Conservation (phyloP, 352 stramenopile genomes). For the Globisporangium megalacanthum region DNA sequence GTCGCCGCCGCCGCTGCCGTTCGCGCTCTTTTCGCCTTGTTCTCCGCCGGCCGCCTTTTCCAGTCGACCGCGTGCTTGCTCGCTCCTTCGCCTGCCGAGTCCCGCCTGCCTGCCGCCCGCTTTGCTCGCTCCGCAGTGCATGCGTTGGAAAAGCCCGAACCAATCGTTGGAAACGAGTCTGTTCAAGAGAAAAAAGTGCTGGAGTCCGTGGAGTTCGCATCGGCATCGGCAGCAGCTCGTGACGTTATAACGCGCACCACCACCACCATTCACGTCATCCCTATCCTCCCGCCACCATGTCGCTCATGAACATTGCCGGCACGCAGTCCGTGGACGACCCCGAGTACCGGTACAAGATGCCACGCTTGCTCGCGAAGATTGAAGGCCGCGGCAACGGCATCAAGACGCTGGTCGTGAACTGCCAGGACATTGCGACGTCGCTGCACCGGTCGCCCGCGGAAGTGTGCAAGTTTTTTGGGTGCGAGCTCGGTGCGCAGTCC, state of each 20-base stretch:
- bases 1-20: too few species aligned
- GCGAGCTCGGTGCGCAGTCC: constrained; percentile 97
- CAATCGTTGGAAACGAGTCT: constrained; percentile 71
- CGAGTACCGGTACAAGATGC: constrained; percentile 99
- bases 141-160: constrained; percentile 83
- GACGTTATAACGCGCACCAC: constrained; percentile 22
- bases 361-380: constrained; percentile 94
- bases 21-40: too few species aligned
- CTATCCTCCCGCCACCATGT: constrained; percentile 39
- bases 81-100: neutral
- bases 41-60: neutral
- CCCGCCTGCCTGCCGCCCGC: constrained; percentile 1
- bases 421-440: constrained; percentile 89
- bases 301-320: constrained; percentile 89
- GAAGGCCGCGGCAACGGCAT: constrained; percentile 99
- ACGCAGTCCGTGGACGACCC: constrained; percentile 89
- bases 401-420: constrained; percentile 99
- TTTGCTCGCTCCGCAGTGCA: constrained; percentile 57
- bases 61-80: neutral
- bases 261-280: neutral
- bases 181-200: constrained; percentile 76
- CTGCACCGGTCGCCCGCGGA: constrained; percentile 94
- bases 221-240: constrained; percentile 24
- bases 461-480: constrained; percentile 99
- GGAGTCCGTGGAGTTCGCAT: constrained; percentile 19